Evolutionary conservation across 129 eudicot genomes (phyloP).

Genomic region (Oenanthe sinensis): DNA sequence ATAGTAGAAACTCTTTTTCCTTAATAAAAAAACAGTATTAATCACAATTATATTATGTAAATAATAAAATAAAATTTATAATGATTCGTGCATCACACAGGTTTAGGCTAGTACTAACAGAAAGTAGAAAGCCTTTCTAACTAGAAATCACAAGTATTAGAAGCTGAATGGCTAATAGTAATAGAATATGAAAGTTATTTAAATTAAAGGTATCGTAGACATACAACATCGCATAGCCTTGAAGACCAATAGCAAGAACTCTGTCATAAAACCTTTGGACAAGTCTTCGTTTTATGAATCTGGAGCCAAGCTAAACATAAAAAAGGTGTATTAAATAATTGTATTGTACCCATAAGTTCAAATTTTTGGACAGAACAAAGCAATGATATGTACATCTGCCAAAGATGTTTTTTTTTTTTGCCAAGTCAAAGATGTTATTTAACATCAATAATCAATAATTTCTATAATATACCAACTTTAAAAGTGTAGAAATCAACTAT

Average conservation of each 20-base stretch:
- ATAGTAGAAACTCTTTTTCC: not conserved
- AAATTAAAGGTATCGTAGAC: constrained; percentile 22
- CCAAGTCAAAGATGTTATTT: not conserved
- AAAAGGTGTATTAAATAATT: not conserved
- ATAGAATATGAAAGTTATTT: not conserved
- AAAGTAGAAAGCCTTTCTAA: not conserved
- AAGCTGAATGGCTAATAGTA: not conserved
- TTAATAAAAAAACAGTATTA: not conserved
- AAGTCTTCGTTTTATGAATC: constrained; percentile 73
- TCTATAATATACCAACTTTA: not conserved
- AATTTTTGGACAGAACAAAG: not conserved
- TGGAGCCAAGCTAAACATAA: constrained; percentile 60
- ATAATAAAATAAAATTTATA: not conserved
- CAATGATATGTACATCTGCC: not conserved
- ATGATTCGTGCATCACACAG: not conserved
- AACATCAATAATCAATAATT: not conserved
- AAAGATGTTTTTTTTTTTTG: no score
- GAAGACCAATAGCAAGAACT: constrained; percentile 86
- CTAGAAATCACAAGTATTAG: not conserved
- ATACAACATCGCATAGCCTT: constrained; percentile 81
- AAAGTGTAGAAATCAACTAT: not conserved
- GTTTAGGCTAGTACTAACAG: not conserved
- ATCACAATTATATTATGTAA: not conserved
- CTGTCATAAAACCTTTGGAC: constrained; percentile 77
- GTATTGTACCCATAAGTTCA: not conserved